A percentile compares a stretch with the other conserved stretches of the same genome.
Conservation (phyloP, 441 rosid genomes). For the Sinapis alba region DNA sequence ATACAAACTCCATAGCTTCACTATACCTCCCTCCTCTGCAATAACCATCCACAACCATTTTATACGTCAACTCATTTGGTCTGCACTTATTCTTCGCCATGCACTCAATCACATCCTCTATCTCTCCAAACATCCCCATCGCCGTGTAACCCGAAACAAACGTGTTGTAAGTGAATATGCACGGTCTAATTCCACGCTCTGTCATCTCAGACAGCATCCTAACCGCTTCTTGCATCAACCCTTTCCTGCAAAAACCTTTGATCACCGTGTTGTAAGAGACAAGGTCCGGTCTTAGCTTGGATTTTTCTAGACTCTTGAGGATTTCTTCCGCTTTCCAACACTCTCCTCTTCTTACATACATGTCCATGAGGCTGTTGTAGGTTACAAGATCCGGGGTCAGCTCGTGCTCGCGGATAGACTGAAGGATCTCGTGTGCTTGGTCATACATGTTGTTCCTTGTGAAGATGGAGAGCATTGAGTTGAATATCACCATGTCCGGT, state of each 20-base stretch:
- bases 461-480: conserved; percentile 73
- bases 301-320: conserved; percentile 50
- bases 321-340: conserved; percentile 88
- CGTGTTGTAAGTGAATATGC: conserved; percentile 86
- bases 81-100: conserved; percentile 73
- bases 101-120: conserved; percentile 63
- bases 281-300: conserved; percentile 64
- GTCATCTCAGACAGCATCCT: conserved; percentile 78
- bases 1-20: conserved; percentile 83
- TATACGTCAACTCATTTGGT: conserved; percentile 83
- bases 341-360: conserved; percentile 82
- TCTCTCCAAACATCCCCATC: conserved; percentile 65
- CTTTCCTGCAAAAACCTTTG: conserved; percentile 87
- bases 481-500: conserved; percentile 80
- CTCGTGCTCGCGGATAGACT: conserved; percentile 55
- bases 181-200: conserved; percentile 65
- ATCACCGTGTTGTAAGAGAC: conserved; percentile 91
- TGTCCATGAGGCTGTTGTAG: conserved; percentile 88
- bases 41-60: conserved; percentile 81
- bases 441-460: conserved; percentile 70
- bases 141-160: conserved; percentile 76
- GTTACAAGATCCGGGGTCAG: conserved; percentile 79
- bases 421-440: conserved; percentile 61
- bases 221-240: conserved; percentile 82
- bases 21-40: conserved; percentile 63